phyloP scores from a whole-genome alignment of 768 basidiomycete species.

The Ramaria sp. region DNA sequence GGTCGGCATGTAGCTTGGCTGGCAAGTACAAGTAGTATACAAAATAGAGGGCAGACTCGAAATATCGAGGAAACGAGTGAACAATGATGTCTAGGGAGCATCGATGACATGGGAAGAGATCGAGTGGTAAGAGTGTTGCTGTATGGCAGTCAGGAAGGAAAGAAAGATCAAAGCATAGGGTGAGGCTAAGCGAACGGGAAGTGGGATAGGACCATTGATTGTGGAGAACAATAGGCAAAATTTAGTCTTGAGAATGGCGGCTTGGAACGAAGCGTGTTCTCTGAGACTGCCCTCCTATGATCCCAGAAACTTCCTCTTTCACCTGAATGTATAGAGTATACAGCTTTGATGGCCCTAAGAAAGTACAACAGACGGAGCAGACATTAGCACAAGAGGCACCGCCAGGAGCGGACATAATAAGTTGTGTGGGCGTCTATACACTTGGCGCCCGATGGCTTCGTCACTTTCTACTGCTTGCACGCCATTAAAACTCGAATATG shows the following conservation, averaged over 20 bases:
- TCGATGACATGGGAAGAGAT: not conserved
- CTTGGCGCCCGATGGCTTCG: conserved; percentile 47
- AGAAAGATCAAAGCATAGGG: not conserved
- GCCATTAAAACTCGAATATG: conserved; percentile 79
- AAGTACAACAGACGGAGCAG: not conserved
- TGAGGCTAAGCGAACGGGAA: not conserved
- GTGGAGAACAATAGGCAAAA: conserved; percentile 1
- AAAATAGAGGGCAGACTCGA: not conserved
- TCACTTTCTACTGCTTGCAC: conserved; percentile 83
- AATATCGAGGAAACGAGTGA: not conserved
- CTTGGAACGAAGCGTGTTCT: no score
- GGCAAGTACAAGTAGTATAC: conserved; percentile 1
- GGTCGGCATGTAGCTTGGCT: conserved; percentile 4
- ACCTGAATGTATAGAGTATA: not conserved
- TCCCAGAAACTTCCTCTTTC: no score
- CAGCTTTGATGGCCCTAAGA: no score
- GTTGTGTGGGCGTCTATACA: not conserved
- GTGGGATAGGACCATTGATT: not conserved
- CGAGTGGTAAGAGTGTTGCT: not conserved
- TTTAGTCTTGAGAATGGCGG: no score
- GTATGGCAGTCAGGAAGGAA: not conserved
- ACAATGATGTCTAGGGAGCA: not conserved
- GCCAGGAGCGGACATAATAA: not conserved
- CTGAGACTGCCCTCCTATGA: no score
- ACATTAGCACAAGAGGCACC: no score